A percentile compares a stretch with the other conserved stretches of the same genome.
Conservation (phyloP, 176 grass and related monocot species). For the Hordeum vulgare region MorexV3_pseudomolecules_assembly NC_058523.1:472409143-472409642, state of each 20-base stretch:
- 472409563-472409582: background rate
- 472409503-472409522: background rate
- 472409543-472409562: background rate
- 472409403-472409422: background rate
- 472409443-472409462: background rate
- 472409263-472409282: background rate
- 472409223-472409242: background rate
- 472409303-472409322: background rate
- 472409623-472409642: background rate
- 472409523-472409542: background rate
- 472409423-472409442: background rate
- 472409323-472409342: background rate
- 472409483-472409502: background rate
- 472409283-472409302: background rate
- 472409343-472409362: conserved; percentile 15
- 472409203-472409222: background rate
- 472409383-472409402: background rate
- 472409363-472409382: background rate
- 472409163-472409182: background rate
- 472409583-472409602: background rate
- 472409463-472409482: background rate
- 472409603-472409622: background rate
- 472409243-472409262: background rate
- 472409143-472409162: no score
- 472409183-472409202: background rate